Base-by-base conservation (phyloP, 1,284 basidiomycete genomes). In the Puccinia horiana region DNA sequence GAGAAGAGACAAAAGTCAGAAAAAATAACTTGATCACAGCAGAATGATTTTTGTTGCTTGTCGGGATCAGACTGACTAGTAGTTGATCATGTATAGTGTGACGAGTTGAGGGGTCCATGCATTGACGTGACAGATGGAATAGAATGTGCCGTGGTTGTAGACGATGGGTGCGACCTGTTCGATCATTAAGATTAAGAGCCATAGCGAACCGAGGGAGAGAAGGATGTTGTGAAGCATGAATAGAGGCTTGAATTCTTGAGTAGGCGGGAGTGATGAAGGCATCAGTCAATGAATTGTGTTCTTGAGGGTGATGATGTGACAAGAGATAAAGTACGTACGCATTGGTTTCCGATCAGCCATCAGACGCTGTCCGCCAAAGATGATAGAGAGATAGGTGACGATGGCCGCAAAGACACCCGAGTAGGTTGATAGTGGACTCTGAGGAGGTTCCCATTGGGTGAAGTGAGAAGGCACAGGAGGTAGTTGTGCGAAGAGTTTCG, bases 21-120 rank as follows among this genome's bases (percentile, higher is more conserved):
- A n/a, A n/a, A n/a, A n/a, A n/a, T n/a, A n/a, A n/a, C n/a, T n/a
- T n/a, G n/a, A n/a, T n/a, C n/a, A n/a, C n/a, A n/a, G n/a, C n/a
- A n/a, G n/a, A n/a, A n/a, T n/a, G n/a, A n/a, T n/a, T n/a, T 26
- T 26, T 29, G 86, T 96, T 89, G 98, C 84, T 97, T 90, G 8
- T 96, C 98, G 90, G 98, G 96, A 83, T 96, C 87, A 82, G 98
- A 91, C 89, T 98, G 96, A 84, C 95, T 92, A 94, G 89, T 98
- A 99, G 90, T 98, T 99, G 90, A 98, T 90, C 90, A 98, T 95
- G 90, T 98, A 98, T 89, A 94, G 97, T 85, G 94, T 92, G 87
- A 95, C 92, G 86, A 95, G 89, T 86, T 90, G 90, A 83, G 91
- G 89, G 76, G 95, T 96, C 94, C 94, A 98, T 80, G 94, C 91